Evolutionary conservation across 2,329 filamentous ascomycete genomes (phyloP).

Genomic region (Aspergillus bombycis): DNA sequence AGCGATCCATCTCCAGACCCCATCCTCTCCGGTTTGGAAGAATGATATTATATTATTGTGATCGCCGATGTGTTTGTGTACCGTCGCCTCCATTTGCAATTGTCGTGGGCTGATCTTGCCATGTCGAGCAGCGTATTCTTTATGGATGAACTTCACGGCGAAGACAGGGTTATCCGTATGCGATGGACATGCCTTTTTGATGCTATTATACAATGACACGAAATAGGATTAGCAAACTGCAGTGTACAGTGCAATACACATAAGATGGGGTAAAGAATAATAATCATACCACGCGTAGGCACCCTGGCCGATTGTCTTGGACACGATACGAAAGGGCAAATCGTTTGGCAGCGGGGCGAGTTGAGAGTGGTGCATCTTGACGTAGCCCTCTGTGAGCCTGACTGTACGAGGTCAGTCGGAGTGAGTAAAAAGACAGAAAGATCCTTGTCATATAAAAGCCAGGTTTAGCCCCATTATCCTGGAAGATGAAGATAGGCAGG

Average conservation of each 20-base stretch:
- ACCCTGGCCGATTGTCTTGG: slow-evolving; percentile 93
- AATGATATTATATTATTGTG: slow-evolving; percentile 95
- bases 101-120: slow-evolving; percentile 88
- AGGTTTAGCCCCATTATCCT: slow-evolving; percentile 14
- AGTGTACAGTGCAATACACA: slow-evolving; percentile 3
- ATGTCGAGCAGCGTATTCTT: slow-evolving; percentile 86
- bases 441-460: background rate
- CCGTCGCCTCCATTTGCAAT: slow-evolving; percentile 84
- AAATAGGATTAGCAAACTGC: slow-evolving; percentile 9
- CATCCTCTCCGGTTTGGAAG: slow-evolving; percentile 84
- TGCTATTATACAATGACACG: slow-evolving; percentile 60
- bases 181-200: slow-evolving; percentile 87
- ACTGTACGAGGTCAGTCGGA: slow-evolving; percentile 1
- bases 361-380: slow-evolving; percentile 73
- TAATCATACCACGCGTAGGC: slow-evolving; percentile 85
- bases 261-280: background rate
- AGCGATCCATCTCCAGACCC: slow-evolving; percentile 91
- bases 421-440: slow-evolving; percentile 2
- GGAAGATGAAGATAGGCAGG: slow-evolving; percentile 23
- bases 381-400: slow-evolving; percentile 3
- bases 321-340: slow-evolving; percentile 91
- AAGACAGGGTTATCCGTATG: slow-evolving; percentile 75
- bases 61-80: slow-evolving; percentile 85
- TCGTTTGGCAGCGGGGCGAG: slow-evolving; percentile 80
- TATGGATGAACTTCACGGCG: slow-evolving; percentile 98